phyloP scores from a whole-genome alignment of 768 basidiomycete genomes.

The Naganishia onofrii region DNA sequence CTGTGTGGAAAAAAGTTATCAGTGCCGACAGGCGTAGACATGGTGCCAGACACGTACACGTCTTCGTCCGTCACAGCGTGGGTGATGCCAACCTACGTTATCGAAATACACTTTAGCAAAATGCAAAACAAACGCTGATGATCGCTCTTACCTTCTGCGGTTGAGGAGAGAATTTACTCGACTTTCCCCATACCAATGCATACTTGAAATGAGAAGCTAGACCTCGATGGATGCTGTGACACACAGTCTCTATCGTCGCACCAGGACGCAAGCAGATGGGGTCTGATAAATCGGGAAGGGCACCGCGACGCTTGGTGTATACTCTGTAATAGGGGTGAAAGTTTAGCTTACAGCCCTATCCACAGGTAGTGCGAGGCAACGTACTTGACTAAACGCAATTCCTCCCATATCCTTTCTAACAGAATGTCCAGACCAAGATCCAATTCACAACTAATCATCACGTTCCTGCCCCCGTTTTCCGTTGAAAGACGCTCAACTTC shows the following conservation, averaged over 20 bases:
- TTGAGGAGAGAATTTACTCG: slow-evolving; percentile 87
- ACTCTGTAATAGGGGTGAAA: slow-evolving; percentile 64
- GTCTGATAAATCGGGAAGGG: slow-evolving; percentile 82
- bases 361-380: not conserved
- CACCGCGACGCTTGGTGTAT: slow-evolving; percentile 97
- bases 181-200: slow-evolving; percentile 93
- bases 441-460: slow-evolving; percentile 97
- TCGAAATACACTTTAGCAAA: slow-evolving; percentile 79
- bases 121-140: slow-evolving; percentile 73
- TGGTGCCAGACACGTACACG: slow-evolving; percentile 41
- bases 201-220: slow-evolving; percentile 89
- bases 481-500: slow-evolving; percentile 45
- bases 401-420: slow-evolving; percentile 55
- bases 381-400: slow-evolving; percentile 48
- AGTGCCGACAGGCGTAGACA: not conserved
- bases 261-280: slow-evolving; percentile 82
- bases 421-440: slow-evolving; percentile 67
- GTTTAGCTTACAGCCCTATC: not conserved
- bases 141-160: slow-evolving; percentile 69
- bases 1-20: slow-evolving; percentile 24
- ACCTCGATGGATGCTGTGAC: slow-evolving; percentile 86
- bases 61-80: slow-evolving; percentile 46
- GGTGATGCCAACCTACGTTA: slow-evolving; percentile 57
- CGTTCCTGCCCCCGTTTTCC: slow-evolving; percentile 66
- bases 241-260: slow-evolving; percentile 91